Evolutionary conservation across 2,329 filamentous ascomycete species (phyloP).

Genomic region (Hysterium pulicare): DNA sequence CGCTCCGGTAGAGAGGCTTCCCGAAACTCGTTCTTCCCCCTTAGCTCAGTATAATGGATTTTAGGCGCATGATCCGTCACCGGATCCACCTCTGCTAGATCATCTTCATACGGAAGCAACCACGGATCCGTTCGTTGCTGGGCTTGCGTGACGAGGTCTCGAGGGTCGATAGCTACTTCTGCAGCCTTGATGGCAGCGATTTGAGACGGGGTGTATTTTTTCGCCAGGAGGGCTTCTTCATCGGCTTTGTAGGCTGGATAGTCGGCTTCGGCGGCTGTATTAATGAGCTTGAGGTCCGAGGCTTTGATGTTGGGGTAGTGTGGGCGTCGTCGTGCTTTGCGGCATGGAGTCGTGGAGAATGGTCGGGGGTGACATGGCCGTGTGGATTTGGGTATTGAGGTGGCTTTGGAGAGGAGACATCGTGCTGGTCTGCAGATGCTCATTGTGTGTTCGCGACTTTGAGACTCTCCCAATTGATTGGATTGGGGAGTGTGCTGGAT

Average conservation of each 20-base stretch:
- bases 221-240: conserved; percentile 46
- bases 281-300: conserved; percentile 35
- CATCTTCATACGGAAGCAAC: conserved; percentile 66
- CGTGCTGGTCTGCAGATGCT: conserved; percentile 41
- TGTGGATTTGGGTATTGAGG: conserved; percentile 24
- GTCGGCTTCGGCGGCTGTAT: conserved; percentile 23
- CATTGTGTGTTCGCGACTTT: conserved; percentile 29
- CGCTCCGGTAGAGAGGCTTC: conserved; percentile 30
- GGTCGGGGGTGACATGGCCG: conserved; percentile 35
- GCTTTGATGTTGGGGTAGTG: conserved; percentile 46
- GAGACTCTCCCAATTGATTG: conserved; percentile 20
- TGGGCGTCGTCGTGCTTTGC: conserved; percentile 36
- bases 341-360: conserved; percentile 38
- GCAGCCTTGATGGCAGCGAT: conserved; percentile 76
- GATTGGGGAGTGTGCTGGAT: conserved; percentile 2
- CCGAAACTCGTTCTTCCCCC: conserved; percentile 21
- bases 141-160: conserved; percentile 72
- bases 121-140: conserved; percentile 69
- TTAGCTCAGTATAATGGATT: conserved; percentile 32
- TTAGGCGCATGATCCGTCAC: conserved; percentile 61
- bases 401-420: conserved; percentile 39
- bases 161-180: conserved; percentile 69
- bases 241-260: conserved; percentile 63
- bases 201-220: conserved; percentile 77
- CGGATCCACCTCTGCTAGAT: conserved; percentile 74